Base-by-base conservation (phyloP, 1,284 basidiomycete species). In the Sanghuangporus sanghuang region DNA sequence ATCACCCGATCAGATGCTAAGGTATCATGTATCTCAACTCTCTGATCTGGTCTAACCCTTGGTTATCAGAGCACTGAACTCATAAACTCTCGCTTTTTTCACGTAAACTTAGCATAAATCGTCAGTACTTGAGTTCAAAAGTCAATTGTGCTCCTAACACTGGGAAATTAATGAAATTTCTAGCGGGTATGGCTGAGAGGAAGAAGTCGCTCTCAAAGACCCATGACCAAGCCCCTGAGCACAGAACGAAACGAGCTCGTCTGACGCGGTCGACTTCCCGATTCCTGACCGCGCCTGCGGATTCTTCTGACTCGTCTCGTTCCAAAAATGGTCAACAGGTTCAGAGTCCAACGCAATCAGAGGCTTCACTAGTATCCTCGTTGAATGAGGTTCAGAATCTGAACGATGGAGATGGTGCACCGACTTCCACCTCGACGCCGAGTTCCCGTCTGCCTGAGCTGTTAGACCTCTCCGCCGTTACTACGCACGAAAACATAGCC, bases 391-490 rank as follows among this genome's bases (percentile, higher is more conserved):
- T 32, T 32, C 27, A 36, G n/a, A 54, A n/a, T 54, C 11, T 14
- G 9, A 54, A 36, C 2, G 39, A 7, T 54, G n/a, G 9, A 16
- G 7, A n/a, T 5, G 7, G 6, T 36, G n/a, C 12, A 36, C 46
- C 46, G 44, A n/a, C 27, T 46, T 55, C 48, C 2, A 32, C 27
- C 3, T 3, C 44, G 44, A 46, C 44, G 12, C 1, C 16, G 44
- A 11, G 42, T 12, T 50, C 27, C 56, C 6, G 46, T 52, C 69
- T 78, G 3, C 27, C 21, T 2, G 42, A 68, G 6, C 72, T 83
- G 6, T 75, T 87, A 2, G 84, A 86, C 70, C 77, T 86, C 66
- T 78, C 80, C 39, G 50, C 70, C 2, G 68, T 84, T 39, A 66
- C 69, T 16, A 71, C 74, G n/a, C 66, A 71, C 39, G 67, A 71